A percentile compares a stretch with the other conserved stretches of the same genome.
phyloP scores from a whole-genome alignment of 208 protist genomes.

The Leishmania mexicana region DNA sequence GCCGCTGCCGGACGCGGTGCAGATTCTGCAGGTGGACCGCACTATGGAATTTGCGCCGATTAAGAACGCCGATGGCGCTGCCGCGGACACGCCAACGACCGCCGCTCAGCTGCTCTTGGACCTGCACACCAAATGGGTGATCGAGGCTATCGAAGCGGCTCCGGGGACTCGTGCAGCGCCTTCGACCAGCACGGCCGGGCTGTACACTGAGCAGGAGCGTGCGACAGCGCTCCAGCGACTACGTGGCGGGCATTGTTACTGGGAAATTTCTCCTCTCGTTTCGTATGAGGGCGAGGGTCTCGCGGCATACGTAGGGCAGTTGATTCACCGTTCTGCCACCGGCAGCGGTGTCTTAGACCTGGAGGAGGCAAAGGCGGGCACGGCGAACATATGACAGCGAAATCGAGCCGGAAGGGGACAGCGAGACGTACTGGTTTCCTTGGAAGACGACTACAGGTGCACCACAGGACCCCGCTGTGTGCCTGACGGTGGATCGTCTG shows the following conservation, averaged over 20 bases:
- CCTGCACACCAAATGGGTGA: conserved; percentile 78
- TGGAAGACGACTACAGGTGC: not conserved
- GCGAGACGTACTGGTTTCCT: not conserved
- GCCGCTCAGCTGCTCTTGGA: conserved; percentile 62
- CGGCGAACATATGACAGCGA: conserved; percentile 17
- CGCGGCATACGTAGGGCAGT: conserved; percentile 17
- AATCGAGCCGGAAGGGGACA: not conserved
- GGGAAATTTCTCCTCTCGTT: conserved; percentile 94
- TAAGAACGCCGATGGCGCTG: conserved; percentile 94
- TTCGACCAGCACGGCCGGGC: not conserved
- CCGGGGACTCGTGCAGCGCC: conserved; percentile 10
- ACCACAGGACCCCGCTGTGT: not conserved
- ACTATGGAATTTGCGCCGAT: conserved; percentile 96
- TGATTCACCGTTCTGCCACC: conserved; percentile 39
- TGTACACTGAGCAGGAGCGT: conserved; percentile 16
- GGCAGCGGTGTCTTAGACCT: conserved; percentile 28
- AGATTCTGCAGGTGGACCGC: conserved; percentile 89
- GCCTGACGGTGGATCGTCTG: not conserved
- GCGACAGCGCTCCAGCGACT: conserved; percentile 41
- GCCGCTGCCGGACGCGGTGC: conserved; percentile 40
- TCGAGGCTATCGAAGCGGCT: conserved; percentile 22
- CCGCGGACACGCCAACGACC: conserved; percentile 86
- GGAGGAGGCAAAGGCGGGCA: conserved; percentile 14
- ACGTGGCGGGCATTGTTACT: conserved; percentile 21
- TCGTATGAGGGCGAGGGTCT: conserved; percentile 93